Evolutionary conservation across 495 filamentous ascomycete species (phyloP), one percentile per base, ranked within the genome.

Genomic region (Aspergillus sparsus): DNA sequence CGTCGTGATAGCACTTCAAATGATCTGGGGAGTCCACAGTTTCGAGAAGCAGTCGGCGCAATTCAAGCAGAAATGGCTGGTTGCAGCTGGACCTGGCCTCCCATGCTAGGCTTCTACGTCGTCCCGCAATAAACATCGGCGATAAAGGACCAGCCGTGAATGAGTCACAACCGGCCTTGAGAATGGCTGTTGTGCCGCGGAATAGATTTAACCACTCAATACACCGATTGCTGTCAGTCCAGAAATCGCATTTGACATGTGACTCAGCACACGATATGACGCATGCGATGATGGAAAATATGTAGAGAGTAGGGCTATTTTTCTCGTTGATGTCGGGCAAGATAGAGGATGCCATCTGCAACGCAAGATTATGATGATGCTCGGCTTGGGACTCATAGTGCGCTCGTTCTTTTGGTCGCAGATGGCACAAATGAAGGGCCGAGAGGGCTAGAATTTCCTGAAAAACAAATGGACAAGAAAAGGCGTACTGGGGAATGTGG

Each of bases 121-220:
- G 13, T 8, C 52, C 31, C 11, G 18, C 36, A 16, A 6, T 33
- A 53, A 77, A 63, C 27, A 72, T 66, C 3, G 65, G 68, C 2
- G 73, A 27, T 8, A 57, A 51, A 11, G 60, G 37, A 15, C 72
- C 63, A 2, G 63, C 59, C 10, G 42, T 46, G 13, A 76, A 58
- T 3, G 57, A 33, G 3, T 70, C 61, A 7, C 53, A 39, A 6
- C 65, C 64, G 1, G 66, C 58, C 7, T 70, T 53, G n/a, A 78
- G 67, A 46, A 80, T 69, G 13, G 67, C 69, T 11, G 60, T 63
- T 11, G 71, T 71, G 8, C 77, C 76, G 13, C 74, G 68, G 50
- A 76, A 70, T 3, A 71, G 63, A 45, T 63, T 59, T 9, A 73
- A 60, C 77, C 78, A 81, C 12, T 77, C 70, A 0, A 77, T 66